These are phyloP conservation scores for Phytophthora melonis DNA, from an alignment of 352 stramenopile species.

Conservation along the genomic window DNA sequence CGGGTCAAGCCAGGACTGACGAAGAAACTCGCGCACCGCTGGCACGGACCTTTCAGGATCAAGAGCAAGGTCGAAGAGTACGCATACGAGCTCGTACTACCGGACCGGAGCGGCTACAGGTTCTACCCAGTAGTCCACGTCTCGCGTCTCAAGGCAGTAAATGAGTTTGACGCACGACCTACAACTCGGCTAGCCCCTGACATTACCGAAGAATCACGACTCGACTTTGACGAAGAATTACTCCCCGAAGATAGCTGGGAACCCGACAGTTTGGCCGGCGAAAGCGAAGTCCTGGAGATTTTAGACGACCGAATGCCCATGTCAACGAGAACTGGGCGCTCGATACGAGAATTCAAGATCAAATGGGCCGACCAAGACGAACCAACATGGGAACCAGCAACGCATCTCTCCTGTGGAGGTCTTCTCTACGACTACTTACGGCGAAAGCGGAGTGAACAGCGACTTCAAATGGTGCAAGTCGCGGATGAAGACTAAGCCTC, in stretches of 20 bases:
- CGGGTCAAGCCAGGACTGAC: constrained; percentile 12
- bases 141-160: not conserved
- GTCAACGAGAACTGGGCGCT: not conserved
- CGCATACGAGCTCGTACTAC: not conserved
- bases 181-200: not conserved
- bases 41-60: no score
- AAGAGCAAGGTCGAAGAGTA: no score
- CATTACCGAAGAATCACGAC: not conserved
- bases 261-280: not conserved
- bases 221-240: not conserved
- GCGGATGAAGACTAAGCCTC: no score
- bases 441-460: no score
- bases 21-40: not conserved
- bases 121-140: not conserved
- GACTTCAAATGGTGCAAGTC: no score
- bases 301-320: not conserved
- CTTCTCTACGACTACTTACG: not conserved
- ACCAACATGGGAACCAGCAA: not conserved
- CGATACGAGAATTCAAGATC: not conserved
- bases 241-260: not conserved
- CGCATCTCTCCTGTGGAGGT: no score
- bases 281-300: not conserved
- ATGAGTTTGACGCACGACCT: not conserved
- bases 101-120: not conserved
- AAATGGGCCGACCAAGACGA: not conserved